Percentiles rank a stretch among this genome's conserved stretches.
Evolutionary conservation across 176 grass and related monocot genomes (phyloP).

Genomic region (Zea mays): DNA sequence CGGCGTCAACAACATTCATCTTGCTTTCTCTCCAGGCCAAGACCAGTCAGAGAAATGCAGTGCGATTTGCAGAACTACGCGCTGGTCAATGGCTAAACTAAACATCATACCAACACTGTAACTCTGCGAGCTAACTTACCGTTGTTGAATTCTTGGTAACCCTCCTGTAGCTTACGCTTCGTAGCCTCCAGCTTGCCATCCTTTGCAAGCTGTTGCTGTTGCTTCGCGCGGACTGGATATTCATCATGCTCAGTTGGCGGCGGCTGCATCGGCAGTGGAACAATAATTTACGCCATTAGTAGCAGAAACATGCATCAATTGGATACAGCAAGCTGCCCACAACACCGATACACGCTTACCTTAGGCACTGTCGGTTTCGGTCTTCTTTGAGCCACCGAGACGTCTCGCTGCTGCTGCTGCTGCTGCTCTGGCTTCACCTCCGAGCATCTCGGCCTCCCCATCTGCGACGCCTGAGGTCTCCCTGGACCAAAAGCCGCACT

Average conservation of each 20-base stretch:
- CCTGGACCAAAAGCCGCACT: constrained; percentile 37
- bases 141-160: constrained; percentile 64
- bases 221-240: constrained; percentile 14
- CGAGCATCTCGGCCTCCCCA: background rate
- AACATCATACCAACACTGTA: background rate
- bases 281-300: background rate
- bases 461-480: constrained; percentile 35
- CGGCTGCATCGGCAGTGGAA: constrained; percentile 20
- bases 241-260: background rate
- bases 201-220: constrained; percentile 34
- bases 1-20: background rate
- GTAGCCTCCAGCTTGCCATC: constrained; percentile 53
- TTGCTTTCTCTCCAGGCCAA: background rate
- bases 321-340: background rate
- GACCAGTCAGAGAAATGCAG: background rate
- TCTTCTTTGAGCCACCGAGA: constrained; percentile 34
- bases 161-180: constrained; percentile 67
- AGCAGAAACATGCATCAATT: background rate
- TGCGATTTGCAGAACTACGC: background rate
- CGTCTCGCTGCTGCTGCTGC: constrained; percentile 19
- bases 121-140: constrained; percentile 29
- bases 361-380: constrained; percentile 26
- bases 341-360: constrained; percentile 26
- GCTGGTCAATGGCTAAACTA: background rate
- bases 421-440: background rate